Evolutionary conservation across 257 asterid species (phyloP).

Genomic region (Rhazya stricta): DNA sequence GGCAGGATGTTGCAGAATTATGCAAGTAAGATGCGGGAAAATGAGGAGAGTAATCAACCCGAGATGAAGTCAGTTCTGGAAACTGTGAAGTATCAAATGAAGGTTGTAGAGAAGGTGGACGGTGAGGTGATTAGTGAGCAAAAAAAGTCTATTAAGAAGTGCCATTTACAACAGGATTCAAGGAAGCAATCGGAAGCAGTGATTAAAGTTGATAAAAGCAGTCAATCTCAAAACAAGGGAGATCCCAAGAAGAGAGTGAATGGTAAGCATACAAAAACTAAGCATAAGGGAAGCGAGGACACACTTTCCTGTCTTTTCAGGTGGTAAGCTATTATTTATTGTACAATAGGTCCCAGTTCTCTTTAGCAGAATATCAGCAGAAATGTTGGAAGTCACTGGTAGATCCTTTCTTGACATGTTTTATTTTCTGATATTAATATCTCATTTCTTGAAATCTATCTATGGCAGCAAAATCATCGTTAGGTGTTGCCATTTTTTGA

Average conservation of each 20-base stretch:
- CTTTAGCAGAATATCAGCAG: neutral
- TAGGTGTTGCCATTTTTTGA: slow-evolving; percentile 1
- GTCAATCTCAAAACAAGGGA: neutral
- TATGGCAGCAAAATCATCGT: slow-evolving; percentile 4
- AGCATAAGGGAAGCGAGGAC: slow-evolving; percentile 9
- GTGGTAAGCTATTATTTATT: slow-evolving; percentile 4
- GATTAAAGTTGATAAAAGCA: neutral
- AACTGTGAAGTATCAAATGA: slow-evolving; percentile 14
- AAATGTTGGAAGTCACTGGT: neutral
- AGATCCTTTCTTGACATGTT: neutral
- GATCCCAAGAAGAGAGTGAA: neutral
- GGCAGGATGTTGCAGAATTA: neutral
- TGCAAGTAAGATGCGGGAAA: slow-evolving; percentile 8
- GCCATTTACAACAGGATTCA: slow-evolving; percentile 1
- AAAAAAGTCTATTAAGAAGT: neutral
- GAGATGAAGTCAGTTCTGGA: neutral
- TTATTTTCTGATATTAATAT: neutral
- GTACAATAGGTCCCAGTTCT: neutral
- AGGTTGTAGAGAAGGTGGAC: slow-evolving; percentile 4
- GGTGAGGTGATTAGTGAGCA: neutral
- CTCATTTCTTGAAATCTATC: neutral
- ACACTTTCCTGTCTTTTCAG: slow-evolving; percentile 27
- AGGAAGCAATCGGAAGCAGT: neutral
- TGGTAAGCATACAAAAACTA: slow-evolving; percentile 1
- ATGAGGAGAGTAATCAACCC: neutral